phyloP scores from a whole-genome alignment of 495 filamentous ascomycete genomes.

The Amphirosellinia nigrospora region DNA sequence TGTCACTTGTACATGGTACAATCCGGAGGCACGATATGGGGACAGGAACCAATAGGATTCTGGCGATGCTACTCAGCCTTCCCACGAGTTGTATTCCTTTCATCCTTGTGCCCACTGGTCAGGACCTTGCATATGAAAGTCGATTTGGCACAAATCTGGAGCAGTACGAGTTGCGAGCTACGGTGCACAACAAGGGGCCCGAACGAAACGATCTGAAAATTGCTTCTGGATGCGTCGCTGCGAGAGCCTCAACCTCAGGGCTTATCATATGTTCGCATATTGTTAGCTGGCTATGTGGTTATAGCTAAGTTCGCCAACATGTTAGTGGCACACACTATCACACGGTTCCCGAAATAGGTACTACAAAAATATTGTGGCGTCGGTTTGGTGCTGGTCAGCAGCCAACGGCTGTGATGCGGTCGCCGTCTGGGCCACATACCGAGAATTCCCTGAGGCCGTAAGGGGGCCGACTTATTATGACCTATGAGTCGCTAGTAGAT shows the following conservation, averaged over 20 bases:
- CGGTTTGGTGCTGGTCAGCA: conserved; percentile 11
- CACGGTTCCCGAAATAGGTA: conserved; percentile 16
- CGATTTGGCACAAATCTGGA: conserved; percentile 8
- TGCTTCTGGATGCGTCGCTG: neutral
- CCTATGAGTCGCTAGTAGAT: neutral
- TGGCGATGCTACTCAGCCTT: conserved; percentile 5
- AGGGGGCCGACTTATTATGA: neutral
- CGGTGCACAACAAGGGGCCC: neutral
- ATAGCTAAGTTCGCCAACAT: neutral
- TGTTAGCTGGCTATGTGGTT: neutral
- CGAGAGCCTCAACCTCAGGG: neutral
- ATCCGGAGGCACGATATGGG: neutral
- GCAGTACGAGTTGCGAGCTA: neutral
- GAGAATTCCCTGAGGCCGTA: neutral
- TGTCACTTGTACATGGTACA: conserved; percentile 1
- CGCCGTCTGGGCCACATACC: neutral
- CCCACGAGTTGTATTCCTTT: neutral
- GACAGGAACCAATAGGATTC: conserved; percentile 5
- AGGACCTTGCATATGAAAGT: neutral
- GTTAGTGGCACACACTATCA: conserved; percentile 2
- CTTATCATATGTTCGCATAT: neutral
- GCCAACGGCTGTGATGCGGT: neutral
- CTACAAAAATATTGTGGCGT: conserved; percentile 7
- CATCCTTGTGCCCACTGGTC: conserved; percentile 2
- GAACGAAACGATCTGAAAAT: conserved; percentile 1